phyloP scores from a whole-genome alignment of 768 basidiomycete species.

The Suillus cothurnatus region DNA sequence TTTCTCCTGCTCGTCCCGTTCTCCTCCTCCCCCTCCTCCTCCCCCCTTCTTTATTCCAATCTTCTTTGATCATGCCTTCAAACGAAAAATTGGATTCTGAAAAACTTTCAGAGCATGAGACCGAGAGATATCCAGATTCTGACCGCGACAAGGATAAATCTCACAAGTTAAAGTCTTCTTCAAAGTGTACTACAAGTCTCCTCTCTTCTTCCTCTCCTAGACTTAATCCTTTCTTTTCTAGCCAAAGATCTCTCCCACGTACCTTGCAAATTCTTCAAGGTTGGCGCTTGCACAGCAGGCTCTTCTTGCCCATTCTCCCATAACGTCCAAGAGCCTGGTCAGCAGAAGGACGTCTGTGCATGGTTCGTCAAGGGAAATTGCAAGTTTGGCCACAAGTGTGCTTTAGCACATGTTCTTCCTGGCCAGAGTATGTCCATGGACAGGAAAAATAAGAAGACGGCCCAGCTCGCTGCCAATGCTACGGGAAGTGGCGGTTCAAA shows the following conservation, averaged over 20 bases:
- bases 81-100: slow-evolving; percentile 26
- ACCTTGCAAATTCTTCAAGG: slow-evolving; percentile 96
- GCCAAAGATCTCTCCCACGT: slow-evolving; percentile 94
- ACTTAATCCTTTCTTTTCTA: slow-evolving; percentile 26
- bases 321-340: slow-evolving; percentile 66
- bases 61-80: slow-evolving; percentile 19
- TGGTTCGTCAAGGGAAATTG: slow-evolving; percentile 96
- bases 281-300: slow-evolving; percentile 92
- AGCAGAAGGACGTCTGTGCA: slow-evolving; percentile 78
- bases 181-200: slow-evolving; percentile 31
- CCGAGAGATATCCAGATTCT: slow-evolving; percentile 23
- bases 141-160: slow-evolving; percentile 16
- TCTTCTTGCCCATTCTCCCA: slow-evolving; percentile 97
- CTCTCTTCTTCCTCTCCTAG: slow-evolving; percentile 9
- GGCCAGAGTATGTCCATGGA: slow-evolving; percentile 97
- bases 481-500: slow-evolving; percentile 32
- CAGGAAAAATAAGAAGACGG: slow-evolving; percentile 94
- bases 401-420: slow-evolving; percentile 91
- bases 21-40: slow-evolving; percentile 1
- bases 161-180: slow-evolving; percentile 30
- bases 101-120: slow-evolving; percentile 17
- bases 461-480: slow-evolving; percentile 63
- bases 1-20: slow-evolving; percentile 4
- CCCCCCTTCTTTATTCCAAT: slow-evolving; percentile 6
- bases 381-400: slow-evolving; percentile 82